Evolutionary conservation across 2,329 filamentous ascomycete species (phyloP), one percentile per base, ranked within the genome.

Genomic region (Pleochaeta shiraiana): DNA sequence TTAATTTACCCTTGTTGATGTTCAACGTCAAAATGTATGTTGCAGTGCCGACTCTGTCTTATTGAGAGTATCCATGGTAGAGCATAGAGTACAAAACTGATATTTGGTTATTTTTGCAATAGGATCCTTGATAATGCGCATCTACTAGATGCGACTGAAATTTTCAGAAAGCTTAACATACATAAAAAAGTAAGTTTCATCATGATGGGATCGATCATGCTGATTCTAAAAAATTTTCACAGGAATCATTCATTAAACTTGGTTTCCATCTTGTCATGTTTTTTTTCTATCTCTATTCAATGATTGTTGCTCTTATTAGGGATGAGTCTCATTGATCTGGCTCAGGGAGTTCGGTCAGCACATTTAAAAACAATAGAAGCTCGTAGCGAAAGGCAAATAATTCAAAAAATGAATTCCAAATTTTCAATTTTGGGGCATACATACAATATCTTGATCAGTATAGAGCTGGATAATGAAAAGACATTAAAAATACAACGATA

Each of bases 201-300:
- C n/a, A n/a, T n/a, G n/a, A n/a, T n/a, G n/a, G n/a, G n/a, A n/a
- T n/a, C n/a, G n/a, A n/a, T n/a, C n/a, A n/a, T n/a, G n/a, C n/a
- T n/a, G n/a, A n/a, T n/a, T n/a, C n/a, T n/a, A n/a, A n/a, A n/a
- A n/a, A n/a, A n/a, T n/a, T 26, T 26, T 14, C 19, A 19, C 64
- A 95, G 91, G 93, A 98, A 83, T 97, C 93, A 0, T 98, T 98
- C 76, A 86, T 93, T 79, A 98, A 98, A 80, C 88, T 98, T 53
- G 93, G 92, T 65, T 98, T 98, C 82, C 93, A 98, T 77, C 81
- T 98, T 67, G 76, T 98, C 78, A 96, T 98, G 90, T 98, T 98
- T 83, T 98, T 98, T 85, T 98, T 97, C 83, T 98, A 98, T 79
- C 87, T 98, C 65, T 95, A 95, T 83, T 95, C 69, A 14, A 72